These are phyloP conservation scores for Fusarium redolens DNA, from an alignment of 2,329 filamentous ascomycete species.

Conservation along the genomic window DNA sequence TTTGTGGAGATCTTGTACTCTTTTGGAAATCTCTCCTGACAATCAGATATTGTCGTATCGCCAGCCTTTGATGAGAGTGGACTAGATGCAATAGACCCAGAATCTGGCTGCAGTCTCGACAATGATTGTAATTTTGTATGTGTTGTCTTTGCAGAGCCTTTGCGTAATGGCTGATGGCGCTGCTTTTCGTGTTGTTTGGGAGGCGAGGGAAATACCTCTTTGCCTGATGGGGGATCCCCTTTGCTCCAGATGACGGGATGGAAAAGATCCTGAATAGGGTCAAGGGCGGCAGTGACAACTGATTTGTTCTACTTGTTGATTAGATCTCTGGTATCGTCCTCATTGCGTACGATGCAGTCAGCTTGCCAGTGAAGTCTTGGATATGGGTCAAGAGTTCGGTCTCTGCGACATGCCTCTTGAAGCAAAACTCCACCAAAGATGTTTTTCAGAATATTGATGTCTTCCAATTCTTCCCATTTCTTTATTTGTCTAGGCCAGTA, in stretches of 20 bases:
- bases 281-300: constrained; percentile 24
- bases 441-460: not conserved
- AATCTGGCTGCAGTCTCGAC: constrained; percentile 2
- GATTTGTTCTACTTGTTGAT: constrained; percentile 16
- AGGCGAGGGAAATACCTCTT: not conserved
- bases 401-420: not conserved
- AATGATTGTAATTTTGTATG: not conserved
- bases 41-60: not conserved
- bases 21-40: constrained; percentile 21
- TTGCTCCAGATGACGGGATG: constrained; percentile 21
- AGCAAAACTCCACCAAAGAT: not conserved
- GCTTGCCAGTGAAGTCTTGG: not conserved
- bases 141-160: not conserved
- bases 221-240: not conserved
- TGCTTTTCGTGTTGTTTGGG: not conserved
- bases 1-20: constrained; percentile 27
- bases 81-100: not conserved
- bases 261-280: constrained; percentile 9
- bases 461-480: constrained; percentile 14
- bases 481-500: not conserved
- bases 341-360: not conserved
- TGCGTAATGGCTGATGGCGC: not conserved
- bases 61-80: not conserved
- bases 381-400: not conserved
- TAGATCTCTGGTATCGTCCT: constrained; percentile 6